phyloP scores from a whole-genome alignment of 2,329 filamentous ascomycete genomes.

The Aspergillus calidoustus region DNA sequence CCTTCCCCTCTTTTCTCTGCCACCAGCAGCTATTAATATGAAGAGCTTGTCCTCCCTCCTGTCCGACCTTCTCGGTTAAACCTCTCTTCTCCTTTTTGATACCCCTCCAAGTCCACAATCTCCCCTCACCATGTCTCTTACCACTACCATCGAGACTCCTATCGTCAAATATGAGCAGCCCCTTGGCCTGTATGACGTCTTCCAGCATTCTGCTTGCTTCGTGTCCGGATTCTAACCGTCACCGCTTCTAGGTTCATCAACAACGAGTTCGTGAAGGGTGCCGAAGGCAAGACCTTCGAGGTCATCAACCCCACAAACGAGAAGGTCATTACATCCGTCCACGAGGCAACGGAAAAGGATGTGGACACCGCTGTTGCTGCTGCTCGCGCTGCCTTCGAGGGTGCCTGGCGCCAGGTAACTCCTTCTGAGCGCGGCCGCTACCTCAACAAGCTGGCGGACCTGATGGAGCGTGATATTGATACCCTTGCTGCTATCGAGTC shows the following conservation, averaged over 20 bases:
- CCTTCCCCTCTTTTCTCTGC: conserved; percentile 11
- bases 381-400: conserved; percentile 84
- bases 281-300: conserved; percentile 89
- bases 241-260: conserved; percentile 47
- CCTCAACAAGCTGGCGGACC: conserved; percentile 76
- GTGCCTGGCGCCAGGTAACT: conserved; percentile 68
- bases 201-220: not conserved
- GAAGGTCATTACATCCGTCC: conserved; percentile 79
- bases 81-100: conserved; percentile 16
- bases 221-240: not conserved
- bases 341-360: conserved; percentile 82
- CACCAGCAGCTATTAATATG: not conserved
- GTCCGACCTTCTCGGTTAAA: not conserved
- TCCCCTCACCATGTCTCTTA: conserved; percentile 32
- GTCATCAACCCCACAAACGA: conserved; percentile 88
- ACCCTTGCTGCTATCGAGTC: conserved; percentile 81
- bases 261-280: conserved; percentile 69
- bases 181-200: conserved; percentile 38
- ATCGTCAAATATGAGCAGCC: conserved; percentile 45
- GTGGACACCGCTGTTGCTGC: conserved; percentile 77
- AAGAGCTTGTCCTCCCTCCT: not conserved
- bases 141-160: conserved; percentile 42
- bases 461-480: conserved; percentile 77
- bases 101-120: conserved; percentile 5
- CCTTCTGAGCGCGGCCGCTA: conserved; percentile 72